These are phyloP conservation scores for Xylaria scruposa DNA, from an alignment of 495 filamentous ascomycete genomes.

Conservation along the genomic window DNA sequence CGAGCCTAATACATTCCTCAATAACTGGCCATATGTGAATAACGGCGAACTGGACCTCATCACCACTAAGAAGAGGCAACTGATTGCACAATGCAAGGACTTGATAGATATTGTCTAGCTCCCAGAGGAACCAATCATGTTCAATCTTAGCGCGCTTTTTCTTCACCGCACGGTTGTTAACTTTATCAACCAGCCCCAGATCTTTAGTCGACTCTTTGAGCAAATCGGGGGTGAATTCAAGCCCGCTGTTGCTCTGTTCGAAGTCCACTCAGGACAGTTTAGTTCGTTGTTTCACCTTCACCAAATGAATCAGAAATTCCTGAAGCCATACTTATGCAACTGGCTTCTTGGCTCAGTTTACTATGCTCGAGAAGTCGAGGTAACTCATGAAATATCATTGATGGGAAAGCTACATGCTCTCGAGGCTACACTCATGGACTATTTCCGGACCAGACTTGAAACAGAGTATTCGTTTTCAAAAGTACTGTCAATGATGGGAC, in stretches of 20 bases:
- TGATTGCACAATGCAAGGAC: conserved; percentile 10
- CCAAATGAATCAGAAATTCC: neutral
- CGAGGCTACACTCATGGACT: neutral
- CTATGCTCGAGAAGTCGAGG: conserved; percentile 2
- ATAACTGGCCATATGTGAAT: neutral
- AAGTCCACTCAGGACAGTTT: neutral
- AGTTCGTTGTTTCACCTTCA: neutral
- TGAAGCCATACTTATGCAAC: neutral
- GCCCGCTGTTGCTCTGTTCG: neutral
- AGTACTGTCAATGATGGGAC: neutral
- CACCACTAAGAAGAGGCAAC: conserved; percentile 8
- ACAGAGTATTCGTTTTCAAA: neutral
- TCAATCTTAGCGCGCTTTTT: neutral
- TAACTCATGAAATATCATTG: neutral
- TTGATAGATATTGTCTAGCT: neutral
- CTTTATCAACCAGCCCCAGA: neutral
- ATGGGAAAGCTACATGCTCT: neutral
- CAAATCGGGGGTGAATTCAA: neutral
- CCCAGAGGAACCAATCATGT: neutral
- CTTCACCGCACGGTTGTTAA: neutral
- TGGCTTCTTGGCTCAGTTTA: conserved; percentile 2
- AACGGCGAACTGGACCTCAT: neutral
- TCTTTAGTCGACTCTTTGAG: neutral
- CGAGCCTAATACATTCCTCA: neutral
- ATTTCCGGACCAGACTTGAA: neutral